Evolutionary conservation across 176 grass and related monocot species (phyloP).

Genomic region (Phoenix roebelenii): DNA sequence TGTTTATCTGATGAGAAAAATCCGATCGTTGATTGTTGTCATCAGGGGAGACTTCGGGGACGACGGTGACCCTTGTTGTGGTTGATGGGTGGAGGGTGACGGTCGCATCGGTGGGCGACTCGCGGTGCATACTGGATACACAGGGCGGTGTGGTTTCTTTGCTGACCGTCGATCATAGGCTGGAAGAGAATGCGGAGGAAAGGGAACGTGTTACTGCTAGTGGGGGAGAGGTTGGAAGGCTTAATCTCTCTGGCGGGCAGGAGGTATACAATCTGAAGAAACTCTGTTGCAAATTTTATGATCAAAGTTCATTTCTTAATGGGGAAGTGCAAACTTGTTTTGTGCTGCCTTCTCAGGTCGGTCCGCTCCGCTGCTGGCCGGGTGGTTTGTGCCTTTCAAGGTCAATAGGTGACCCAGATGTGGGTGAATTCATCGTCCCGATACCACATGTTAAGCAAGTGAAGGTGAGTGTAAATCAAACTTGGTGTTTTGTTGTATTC

Average conservation of each 20-base stretch:
- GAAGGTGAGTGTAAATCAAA: slow-evolving; percentile 48
- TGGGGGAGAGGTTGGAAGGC: slow-evolving; percentile 84
- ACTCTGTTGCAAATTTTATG: no score
- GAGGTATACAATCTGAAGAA: slow-evolving; percentile 34
- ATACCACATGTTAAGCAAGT: slow-evolving; percentile 99
- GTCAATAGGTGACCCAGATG: slow-evolving; percentile 92
- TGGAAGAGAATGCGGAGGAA: slow-evolving; percentile 92
- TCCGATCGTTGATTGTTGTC: slow-evolving; percentile 15
- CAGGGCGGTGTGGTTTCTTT: slow-evolving; percentile 58
- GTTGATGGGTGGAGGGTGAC: slow-evolving; percentile 80
- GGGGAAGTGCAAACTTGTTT: no score
- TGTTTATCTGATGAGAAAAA: background rate
- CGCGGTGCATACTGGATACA: slow-evolving; percentile 79
- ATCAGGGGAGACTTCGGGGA: slow-evolving; percentile 81
- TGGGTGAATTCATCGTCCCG: slow-evolving; percentile 88
- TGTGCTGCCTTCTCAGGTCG: slow-evolving; percentile 40
- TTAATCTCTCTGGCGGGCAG: slow-evolving; percentile 83
- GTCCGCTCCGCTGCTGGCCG: slow-evolving; percentile 91
- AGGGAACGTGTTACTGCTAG: slow-evolving; percentile 80
- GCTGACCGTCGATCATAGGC: slow-evolving; percentile 81
- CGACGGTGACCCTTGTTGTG: slow-evolving; percentile 78
- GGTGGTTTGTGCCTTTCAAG: slow-evolving; percentile 96
- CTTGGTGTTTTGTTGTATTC: background rate
- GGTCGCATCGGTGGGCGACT: slow-evolving; percentile 92
- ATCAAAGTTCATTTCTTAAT: no score